phyloP scores from a whole-genome alignment of 116 monocot species.

The Papilionanthe hybrid region DNA sequence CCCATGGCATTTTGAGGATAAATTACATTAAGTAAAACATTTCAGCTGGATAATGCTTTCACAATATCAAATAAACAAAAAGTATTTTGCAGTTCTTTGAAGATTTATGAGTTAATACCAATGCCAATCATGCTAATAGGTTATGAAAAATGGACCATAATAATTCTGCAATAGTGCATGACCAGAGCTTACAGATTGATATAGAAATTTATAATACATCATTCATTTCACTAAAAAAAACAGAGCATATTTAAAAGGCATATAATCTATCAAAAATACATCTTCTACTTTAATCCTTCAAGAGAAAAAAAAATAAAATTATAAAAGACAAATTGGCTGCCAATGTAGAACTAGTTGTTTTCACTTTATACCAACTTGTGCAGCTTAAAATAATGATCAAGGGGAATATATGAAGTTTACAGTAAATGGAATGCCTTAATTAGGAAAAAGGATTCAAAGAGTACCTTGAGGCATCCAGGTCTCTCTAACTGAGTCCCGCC shows the following conservation, averaged over 20 bases:
- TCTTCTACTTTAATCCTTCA: not conserved
- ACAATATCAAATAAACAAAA: too few relatives aligned
- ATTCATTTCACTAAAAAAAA: not conserved
- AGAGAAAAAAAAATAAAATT: not conserved
- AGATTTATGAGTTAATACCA: too few relatives aligned
- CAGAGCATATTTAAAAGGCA: not conserved
- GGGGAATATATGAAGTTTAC: not conserved
- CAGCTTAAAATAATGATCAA: not conserved
- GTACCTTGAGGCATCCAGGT: slow-evolving; percentile 99
- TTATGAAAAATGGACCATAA: not conserved
- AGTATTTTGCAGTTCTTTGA: too few relatives aligned
- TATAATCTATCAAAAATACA: not conserved
- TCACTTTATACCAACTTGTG: not conserved
- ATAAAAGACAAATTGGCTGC: not conserved
- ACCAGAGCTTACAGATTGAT: too few relatives aligned
- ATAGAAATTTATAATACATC: too few relatives aligned
- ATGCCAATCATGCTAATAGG: too few relatives aligned
- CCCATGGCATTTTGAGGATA: too few relatives aligned
- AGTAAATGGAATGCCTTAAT: not conserved
- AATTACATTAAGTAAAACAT: too few relatives aligned
- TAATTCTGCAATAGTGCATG: not conserved
- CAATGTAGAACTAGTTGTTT: not conserved
- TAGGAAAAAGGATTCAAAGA: not conserved
- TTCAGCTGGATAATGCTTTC: too few relatives aligned
- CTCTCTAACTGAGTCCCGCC: slow-evolving; percentile 79